Evolutionary conservation across 306 rosid species (phyloP).

Genomic region (Parietaria judaica): DNA sequence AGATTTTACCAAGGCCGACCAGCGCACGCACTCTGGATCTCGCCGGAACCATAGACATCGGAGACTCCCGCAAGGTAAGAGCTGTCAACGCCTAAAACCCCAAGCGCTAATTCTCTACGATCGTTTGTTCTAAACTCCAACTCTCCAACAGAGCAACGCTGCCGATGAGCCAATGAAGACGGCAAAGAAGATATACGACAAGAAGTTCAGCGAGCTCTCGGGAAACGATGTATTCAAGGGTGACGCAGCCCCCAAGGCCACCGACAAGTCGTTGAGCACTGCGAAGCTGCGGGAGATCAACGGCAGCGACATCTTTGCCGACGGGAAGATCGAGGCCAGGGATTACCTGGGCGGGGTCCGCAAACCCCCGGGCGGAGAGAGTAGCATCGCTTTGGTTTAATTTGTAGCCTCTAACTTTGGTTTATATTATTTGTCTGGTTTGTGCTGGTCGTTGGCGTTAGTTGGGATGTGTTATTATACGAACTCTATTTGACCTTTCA

Average conservation of each 20-base stretch:
- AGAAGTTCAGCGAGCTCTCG: slow-evolving; percentile 71
- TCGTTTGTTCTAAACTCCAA: slow-evolving; percentile 19
- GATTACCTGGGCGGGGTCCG: slow-evolving; percentile 91
- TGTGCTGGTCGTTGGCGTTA: slow-evolving; percentile 30
- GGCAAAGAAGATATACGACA: slow-evolving; percentile 71
- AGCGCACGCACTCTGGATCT: slow-evolving; percentile 68
- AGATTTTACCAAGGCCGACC: slow-evolving; percentile 71
- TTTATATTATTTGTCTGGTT: slow-evolving; percentile 39
- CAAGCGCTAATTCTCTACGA: slow-evolving; percentile 13
- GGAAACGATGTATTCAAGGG: slow-evolving; percentile 88
- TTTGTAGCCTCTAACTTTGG: slow-evolving; percentile 62
- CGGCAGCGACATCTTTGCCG: slow-evolving; percentile 93
- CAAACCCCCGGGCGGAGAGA: slow-evolving; percentile 99
- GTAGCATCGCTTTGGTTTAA: slow-evolving; percentile 95
- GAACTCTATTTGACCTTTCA: slow-evolving; percentile 53
- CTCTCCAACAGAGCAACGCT: slow-evolving; percentile 33
- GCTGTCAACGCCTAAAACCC: slow-evolving; percentile 18
- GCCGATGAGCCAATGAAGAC: slow-evolving; percentile 59
- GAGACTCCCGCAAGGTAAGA: slow-evolving; percentile 51
- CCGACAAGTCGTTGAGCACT: slow-evolving; percentile 66
- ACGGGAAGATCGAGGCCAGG: slow-evolving; percentile 84
- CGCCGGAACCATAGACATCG: slow-evolving; percentile 79
- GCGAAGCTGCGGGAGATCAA: slow-evolving; percentile 91
- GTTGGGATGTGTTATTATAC: slow-evolving; percentile 48
- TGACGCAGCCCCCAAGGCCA: slow-evolving; percentile 55